Percentiles rank a stretch among this genome's conserved stretches.
Conservation (phyloP, 768 basidiomycete species). For the Hypholoma sublateritium region DNA sequence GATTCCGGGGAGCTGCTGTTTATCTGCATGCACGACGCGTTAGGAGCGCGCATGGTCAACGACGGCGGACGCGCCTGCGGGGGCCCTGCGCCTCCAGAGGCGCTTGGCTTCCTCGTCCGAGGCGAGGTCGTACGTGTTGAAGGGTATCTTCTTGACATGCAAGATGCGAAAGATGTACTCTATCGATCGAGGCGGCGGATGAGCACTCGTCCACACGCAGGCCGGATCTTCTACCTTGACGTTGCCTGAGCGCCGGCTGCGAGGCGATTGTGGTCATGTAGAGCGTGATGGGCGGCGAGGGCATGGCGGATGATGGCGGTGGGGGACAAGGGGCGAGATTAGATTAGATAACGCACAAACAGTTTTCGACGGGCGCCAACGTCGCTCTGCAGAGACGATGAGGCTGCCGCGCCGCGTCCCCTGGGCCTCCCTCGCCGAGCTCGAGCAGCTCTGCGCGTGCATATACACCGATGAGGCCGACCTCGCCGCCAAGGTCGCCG, state of each 20-base stretch:
- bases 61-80: conserved; percentile 43
- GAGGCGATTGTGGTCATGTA: conserved; percentile 90
- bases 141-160: conserved; percentile 84
- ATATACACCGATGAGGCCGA: conserved; percentile 70
- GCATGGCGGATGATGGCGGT: conserved; percentile 40
- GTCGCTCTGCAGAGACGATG: conserved; percentile 2
- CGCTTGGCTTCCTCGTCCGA: conserved; percentile 80
- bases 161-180: conserved; percentile 82
- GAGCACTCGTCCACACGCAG: not conserved
- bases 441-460: conserved; percentile 40
- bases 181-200: conserved; percentile 25
- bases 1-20: conserved; percentile 83
- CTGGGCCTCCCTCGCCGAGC: conserved; percentile 11
- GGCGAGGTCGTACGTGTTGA: conserved; percentile 81
- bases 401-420: conserved; percentile 19
- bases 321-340: not conserved
- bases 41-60: not conserved
- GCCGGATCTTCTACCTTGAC: conserved; percentile 56
- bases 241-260: conserved; percentile 71
- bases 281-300: conserved; percentile 79
- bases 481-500: conserved; percentile 32
- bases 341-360: conserved; percentile 2
- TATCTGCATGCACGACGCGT: conserved; percentile 44
- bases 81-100: conserved; percentile 82
- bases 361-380: not conserved